Base-by-base conservation (phyloP, 345 rosid genomes). In the Citrus trifoliata region DNA sequence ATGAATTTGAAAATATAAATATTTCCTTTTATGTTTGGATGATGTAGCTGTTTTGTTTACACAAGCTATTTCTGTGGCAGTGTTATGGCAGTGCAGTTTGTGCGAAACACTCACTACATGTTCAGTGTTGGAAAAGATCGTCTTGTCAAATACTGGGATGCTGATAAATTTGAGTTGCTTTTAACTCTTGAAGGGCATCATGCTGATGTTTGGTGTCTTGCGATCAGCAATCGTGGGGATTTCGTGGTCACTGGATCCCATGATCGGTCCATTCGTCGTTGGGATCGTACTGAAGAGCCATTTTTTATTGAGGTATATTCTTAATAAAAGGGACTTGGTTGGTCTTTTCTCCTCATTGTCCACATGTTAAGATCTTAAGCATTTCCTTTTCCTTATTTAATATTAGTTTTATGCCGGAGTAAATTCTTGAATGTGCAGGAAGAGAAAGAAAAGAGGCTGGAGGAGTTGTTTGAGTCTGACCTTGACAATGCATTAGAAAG, bases 251-350 rank as follows among this genome's bases (percentile, higher is more conserved):
- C 99, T 66, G 99, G 99, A 61, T 94, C 99, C 77, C 99, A 93
- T 89, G 99, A 96, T 60, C 88, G 97, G 65, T 96, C 99, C 37
- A 90, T 96, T 79, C 95, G 98, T 56, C 95, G 99, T 38, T 96
- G 99, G 99, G 99, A 94, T 82, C 97, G 97, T 71, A 89, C 97
- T 35, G 97, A 96, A 71, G 99, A 96, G 78, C 99, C 94, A 40
- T 94, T 96, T 84, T 96, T 96, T 85, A 90, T 94, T 71, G 99
- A 94, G 95, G 97, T 96, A 78, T 40, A 75, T 67, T 70, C 73
- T 79, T 66, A 8, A 19, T 65, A 65, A 33, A 65, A 32, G 9
- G 2, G 10, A 16, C 21, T 22, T 33, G 42, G 59, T 48, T 73
- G 27, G 37, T 40, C 30, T 48, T 73, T 76, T 77, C 14, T 64